Conservation (phyloP, 257 asterid species). For the Solanum ossicruentum region DNA sequence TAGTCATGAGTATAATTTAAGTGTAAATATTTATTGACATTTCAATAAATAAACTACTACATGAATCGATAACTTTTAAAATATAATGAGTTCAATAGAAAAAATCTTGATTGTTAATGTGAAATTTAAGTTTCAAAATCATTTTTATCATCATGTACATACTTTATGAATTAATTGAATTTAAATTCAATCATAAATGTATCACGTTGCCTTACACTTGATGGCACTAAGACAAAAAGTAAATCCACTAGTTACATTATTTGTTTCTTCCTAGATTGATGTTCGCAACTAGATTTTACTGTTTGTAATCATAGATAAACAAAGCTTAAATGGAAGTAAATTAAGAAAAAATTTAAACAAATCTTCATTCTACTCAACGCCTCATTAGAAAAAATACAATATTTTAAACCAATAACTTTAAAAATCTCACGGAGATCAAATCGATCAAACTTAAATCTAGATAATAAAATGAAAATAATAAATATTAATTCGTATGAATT, state of each 20-base stretch:
- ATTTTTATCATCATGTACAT: accelerated
- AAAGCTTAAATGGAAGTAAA: neutral
- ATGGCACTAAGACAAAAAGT: neutral
- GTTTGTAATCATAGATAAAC: neutral
- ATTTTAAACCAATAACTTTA: neutral
- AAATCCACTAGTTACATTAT: neutral
- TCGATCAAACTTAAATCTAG: neutral
- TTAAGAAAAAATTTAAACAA: neutral
- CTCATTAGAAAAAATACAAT: neutral
- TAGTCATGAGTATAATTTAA: neutral
- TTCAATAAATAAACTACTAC: neutral
- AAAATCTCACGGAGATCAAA: neutral
- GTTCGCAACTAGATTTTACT: neutral
- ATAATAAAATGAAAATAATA: neutral
- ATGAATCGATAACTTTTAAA: neutral
- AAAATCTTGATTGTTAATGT: neutral
- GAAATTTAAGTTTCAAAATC: neutral
- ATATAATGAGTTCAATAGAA: neutral
- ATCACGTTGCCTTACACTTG: too few species aligned
- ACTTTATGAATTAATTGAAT: neutral
- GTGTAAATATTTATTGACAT: neutral
- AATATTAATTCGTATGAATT: neutral
- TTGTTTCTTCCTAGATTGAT: neutral
- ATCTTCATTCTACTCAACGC: neutral
- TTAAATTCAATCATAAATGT: neutral